Evolutionary conservation across 2,329 filamentous ascomycete genomes (phyloP), one percentile per base, ranked within the genome.

Genomic region (Penicillium sp.): DNA sequence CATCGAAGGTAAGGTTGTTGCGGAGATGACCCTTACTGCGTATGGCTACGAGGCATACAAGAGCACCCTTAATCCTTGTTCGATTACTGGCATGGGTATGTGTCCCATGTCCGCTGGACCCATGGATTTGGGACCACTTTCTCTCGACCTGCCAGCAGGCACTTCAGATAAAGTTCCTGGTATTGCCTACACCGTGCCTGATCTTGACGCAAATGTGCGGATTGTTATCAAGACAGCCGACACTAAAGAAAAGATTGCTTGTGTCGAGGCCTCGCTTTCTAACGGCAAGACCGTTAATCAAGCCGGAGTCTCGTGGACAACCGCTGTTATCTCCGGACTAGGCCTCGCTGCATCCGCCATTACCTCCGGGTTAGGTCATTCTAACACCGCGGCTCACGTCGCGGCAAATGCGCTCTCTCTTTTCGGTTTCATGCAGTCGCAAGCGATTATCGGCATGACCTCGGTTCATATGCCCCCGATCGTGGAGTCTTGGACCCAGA

Each of bases 281-380:
- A 97, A 97, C 75, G 90, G 90, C 61, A 91, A 96, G 78, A 96
- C 92, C 0, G 93, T 97, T 54, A 88, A 97, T 73, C 86, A 96
- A 67, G 81, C 91, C 61, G 91, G 88, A 59, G 92, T 97, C 41
- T 91, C 92, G 68, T 97, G 93, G 93, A 83, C 86, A 38, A 92
- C 93, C 27, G 93, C 93, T 57, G 82, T 95, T 65, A 92, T 97
- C 68, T 91, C 91, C 63, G 91, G 91, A 60, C 78, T 96, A 46
- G 91, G 90, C 65, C 82, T 97, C 47, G 81, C 91, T 49, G 89
- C 91, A 9, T 96, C 93, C 43, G 93, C 91, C 61, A 84, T 97
- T 63, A 90, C 93, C 31, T 96, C 92, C 29, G 92, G 92, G 33
- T 81, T 97, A 5, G 93, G 93, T 12, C 92, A 97, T 75, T 91